These are phyloP conservation scores for Porcisia hertigi DNA, from an alignment of 208 protist genomes.

Conservation along the genomic window DNA sequence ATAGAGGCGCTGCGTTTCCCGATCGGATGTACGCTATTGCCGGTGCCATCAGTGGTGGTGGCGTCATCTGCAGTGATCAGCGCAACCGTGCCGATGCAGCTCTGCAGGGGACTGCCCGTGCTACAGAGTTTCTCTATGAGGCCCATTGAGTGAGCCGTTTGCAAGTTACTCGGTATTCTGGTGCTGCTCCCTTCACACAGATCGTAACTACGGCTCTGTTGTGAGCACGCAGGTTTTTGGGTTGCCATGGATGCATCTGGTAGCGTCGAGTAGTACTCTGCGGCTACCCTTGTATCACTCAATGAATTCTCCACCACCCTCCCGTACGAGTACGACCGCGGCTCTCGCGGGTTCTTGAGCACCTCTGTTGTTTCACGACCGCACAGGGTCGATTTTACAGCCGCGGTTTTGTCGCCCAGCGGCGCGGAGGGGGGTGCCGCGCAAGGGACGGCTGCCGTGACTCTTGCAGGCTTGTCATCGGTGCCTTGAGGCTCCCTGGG, in stretches of 20 bases:
- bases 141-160: not conserved
- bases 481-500: not conserved
- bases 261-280: conserved; percentile 9
- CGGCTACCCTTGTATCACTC: conserved; percentile 2
- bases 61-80: not conserved
- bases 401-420: not conserved
- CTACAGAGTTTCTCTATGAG: not conserved
- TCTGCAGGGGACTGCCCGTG: conserved; percentile 16
- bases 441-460: not conserved
- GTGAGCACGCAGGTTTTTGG: conserved; percentile 9
- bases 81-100: not conserved
- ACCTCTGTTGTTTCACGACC: not conserved
- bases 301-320: not conserved
- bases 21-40: not conserved
- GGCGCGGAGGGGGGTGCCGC: not conserved
- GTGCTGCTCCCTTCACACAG: not conserved
- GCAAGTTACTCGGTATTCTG: not conserved
- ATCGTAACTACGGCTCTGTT: not conserved
- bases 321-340: not conserved
- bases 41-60: not conserved
- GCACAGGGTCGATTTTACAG: not conserved
- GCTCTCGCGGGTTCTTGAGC: not conserved
- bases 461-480: not conserved
- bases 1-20: conserved; percentile 9
- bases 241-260: conserved; percentile 19